A percentile compares a stretch with the other conserved stretches of the same genome.
These are phyloP conservation scores for Penicillium simplicissimum DNA, from an alignment of 495 filamentous ascomycete genomes.

Conservation along the genomic window DNA sequence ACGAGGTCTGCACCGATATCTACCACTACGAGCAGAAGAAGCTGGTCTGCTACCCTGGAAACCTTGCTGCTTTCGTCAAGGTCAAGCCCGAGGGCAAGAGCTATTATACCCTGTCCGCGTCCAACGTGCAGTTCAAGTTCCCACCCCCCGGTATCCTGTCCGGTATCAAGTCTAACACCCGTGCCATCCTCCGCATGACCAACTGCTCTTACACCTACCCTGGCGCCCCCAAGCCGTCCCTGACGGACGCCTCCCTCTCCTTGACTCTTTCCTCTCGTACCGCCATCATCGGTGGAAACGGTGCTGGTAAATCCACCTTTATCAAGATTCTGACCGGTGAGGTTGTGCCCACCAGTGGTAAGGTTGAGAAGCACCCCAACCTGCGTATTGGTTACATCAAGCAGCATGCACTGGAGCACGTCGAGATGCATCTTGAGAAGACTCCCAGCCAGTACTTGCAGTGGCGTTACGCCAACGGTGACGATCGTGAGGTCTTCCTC, in stretches of 20 bases:
- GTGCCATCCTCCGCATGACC: constrained; percentile 93
- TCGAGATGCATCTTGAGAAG: constrained; percentile 99
- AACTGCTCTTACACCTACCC: constrained; percentile 91
- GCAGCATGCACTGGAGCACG: constrained; percentile 98
- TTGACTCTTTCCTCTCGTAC: constrained; percentile 88
- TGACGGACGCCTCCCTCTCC: constrained; percentile 82
- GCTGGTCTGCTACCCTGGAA: constrained; percentile 90
- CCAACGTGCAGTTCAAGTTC: constrained; percentile 94
- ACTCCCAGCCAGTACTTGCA: constrained; percentile 98
- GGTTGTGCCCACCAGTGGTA: constrained; percentile 79
- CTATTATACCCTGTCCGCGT: constrained; percentile 95
- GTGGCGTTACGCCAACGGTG: constrained; percentile 96
- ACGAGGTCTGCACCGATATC: constrained; percentile 97
- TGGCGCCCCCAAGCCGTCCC: constrained; percentile 76
- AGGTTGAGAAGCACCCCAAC: constrained; percentile 98
- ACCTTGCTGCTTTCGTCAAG: constrained; percentile 89
- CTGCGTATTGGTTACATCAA: constrained; percentile 99
- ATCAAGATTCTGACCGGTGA: constrained; percentile 99
- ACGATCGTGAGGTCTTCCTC: constrained; percentile 94
- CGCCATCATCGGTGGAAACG: constrained; percentile 95
- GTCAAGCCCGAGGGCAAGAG: constrained; percentile 94
- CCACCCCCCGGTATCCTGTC: constrained; percentile 90
- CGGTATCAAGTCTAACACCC: constrained; percentile 91
- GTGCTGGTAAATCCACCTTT: constrained; percentile 96
- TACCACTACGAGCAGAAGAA: constrained; percentile 99